phyloP scores from a whole-genome alignment of 164 flowering plant species.

The Aristolochia californica region DNA sequence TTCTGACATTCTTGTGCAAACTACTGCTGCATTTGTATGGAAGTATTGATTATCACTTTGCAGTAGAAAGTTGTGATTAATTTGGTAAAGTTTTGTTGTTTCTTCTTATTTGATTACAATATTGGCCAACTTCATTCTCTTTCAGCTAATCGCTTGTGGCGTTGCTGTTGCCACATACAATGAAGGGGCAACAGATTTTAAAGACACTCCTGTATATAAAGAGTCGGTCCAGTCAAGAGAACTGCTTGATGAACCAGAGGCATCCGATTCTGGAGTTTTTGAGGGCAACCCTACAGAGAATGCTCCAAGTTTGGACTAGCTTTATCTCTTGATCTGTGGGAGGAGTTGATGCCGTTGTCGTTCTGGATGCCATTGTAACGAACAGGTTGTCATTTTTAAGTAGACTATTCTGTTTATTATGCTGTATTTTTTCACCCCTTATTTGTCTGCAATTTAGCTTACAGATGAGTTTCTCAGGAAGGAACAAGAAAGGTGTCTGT shows the following conservation, averaged over 20 bases:
- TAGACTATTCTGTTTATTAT: too few relatives aligned
- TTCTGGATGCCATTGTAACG: too few relatives aligned
- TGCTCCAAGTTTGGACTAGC: constrained; percentile 83
- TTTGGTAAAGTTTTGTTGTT: background rate
- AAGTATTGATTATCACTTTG: background rate
- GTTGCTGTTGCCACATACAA: constrained; percentile 82
- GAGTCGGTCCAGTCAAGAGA: constrained; percentile 70
- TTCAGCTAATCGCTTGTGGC: constrained; percentile 70
- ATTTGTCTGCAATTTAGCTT: too few relatives aligned
- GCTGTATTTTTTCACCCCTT: too few relatives aligned
- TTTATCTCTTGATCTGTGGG: too few relatives aligned
- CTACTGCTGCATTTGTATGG: background rate
- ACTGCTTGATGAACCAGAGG: constrained; percentile 68
- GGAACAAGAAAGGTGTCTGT: too few relatives aligned
- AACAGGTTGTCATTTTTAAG: too few relatives aligned
- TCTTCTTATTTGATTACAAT: too few relatives aligned
- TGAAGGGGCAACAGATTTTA: constrained; percentile 93
- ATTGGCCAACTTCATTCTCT: too few relatives aligned
- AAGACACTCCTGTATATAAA: constrained; percentile 72
- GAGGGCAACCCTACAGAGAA: constrained; percentile 92
- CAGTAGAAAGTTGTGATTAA: background rate
- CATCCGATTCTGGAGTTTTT: constrained; percentile 64
- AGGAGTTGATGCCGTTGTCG: too few relatives aligned
- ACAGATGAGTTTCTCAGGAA: too few relatives aligned
- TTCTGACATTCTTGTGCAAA: too few relatives aligned